Base-by-base conservation (phyloP, 495 filamentous ascomycete genomes). In the Podospora conica region DNA sequence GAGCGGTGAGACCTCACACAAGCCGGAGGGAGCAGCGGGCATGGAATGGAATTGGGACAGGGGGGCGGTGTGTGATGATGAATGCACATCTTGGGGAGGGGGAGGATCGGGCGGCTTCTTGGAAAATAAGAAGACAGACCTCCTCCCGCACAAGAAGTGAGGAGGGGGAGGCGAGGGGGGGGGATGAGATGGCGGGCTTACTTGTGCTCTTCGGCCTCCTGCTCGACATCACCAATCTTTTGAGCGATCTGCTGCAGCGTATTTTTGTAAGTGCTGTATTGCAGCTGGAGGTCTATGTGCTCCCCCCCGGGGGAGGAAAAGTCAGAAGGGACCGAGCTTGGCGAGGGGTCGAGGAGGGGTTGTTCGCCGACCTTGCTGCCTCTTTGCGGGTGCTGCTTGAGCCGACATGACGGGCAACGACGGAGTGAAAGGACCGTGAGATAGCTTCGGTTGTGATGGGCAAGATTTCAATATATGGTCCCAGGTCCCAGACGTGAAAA, bases 131-230 rank as follows among this genome's bases (percentile, higher is more conserved):
- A 53, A 68, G 48, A 68, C 21, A 2, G 28, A 60, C 59, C 56
- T 22, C 40, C 61, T 55, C 48, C 61, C 61, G 61, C 20, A 24
- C n/a, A n/a, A n/a, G 24, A 25, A 1, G 27, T 9, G 60, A 23
- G 48, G 23, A 21, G n/a, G 25, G 11, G 6, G 64, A n/a, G 29
- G 48, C 65, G 69, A 66, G 65, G 60, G 65, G 55, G 29, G 61
- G 3, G 58, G 53, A 58, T 1, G 1, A 20, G 3, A 31, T 20
- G 53, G 63, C 4, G 23, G 27, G 82, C 90, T 78, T 78, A 98
- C 95, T 95, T 98, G 81, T 98, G 95, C 76, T 98, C 95, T 76
- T 98, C 95, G 25, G 91, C 87, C 72, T 98, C 95, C 74, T 96
- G 91, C 78, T 98, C 95, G 61, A 98, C 90, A 74, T 97, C 93